Conservation (phyloP, 1,139 yeast genomes). For the Debaryomycetaceae sp. region DNA sequence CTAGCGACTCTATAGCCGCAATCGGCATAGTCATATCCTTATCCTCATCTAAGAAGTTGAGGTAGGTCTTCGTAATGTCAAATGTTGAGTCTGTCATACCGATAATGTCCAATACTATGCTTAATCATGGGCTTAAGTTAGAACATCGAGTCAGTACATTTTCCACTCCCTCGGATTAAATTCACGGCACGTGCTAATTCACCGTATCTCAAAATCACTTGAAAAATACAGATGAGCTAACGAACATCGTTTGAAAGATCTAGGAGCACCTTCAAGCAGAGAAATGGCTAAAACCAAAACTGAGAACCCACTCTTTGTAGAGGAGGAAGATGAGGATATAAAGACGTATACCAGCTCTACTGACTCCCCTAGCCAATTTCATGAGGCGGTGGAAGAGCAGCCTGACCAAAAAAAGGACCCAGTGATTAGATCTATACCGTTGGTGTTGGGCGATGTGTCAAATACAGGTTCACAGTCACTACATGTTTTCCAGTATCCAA, state of each 20-base stretch:
- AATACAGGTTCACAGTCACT: constrained; percentile 11
- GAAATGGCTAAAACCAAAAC: background rate
- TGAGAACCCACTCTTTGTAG: constrained; percentile 9
- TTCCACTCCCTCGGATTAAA: no score
- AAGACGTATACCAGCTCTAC: constrained; percentile 7
- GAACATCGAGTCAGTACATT: no score
- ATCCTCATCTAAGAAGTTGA: constrained; percentile 78
- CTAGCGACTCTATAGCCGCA: constrained; percentile 94
- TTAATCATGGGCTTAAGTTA: no score
- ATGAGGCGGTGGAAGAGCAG: constrained; percentile 11
- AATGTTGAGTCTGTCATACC: constrained; percentile 38
- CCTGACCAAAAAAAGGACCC: constrained; percentile 60
- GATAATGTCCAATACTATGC: no score
- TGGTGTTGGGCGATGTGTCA: constrained; percentile 26
- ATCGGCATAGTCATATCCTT: constrained; percentile 98
- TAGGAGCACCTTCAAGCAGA: no score
- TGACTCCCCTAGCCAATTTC: constrained; percentile 8
- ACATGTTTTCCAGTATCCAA: constrained; percentile 66
- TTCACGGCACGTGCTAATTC: no score
- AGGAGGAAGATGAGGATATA: constrained; percentile 14
- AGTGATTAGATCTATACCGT: constrained; percentile 70
- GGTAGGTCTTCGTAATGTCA: constrained; percentile 78
- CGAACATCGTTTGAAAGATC: no score
- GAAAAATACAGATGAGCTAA: no score
- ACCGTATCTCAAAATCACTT: no score